A percentile compares a stretch with the other conserved stretches of the same genome.
phyloP scores from a whole-genome alignment of 768 basidiomycete genomes.

The Epithele typhae region DNA sequence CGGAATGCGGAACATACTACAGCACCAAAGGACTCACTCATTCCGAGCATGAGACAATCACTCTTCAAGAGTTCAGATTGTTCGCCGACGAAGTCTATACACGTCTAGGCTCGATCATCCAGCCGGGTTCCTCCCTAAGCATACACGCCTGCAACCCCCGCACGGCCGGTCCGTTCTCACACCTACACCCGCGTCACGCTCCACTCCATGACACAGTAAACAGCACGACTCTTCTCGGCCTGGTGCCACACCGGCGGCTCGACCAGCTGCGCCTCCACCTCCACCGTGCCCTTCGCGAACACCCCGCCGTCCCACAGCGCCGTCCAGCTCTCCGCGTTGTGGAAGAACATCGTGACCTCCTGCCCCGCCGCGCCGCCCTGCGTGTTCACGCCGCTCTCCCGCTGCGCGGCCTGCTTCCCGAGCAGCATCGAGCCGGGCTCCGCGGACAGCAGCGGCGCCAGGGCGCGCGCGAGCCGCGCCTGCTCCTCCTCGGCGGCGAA shows the following conservation, averaged over 20 bases:
- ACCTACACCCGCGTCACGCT: not conserved
- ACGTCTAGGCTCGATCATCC: too few species aligned
- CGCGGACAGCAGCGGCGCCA: constrained; percentile 37
- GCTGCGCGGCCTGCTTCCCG: constrained; percentile 32
- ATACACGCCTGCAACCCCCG: too few species aligned
- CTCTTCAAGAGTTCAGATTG: too few species aligned
- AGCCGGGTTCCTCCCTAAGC: too few species aligned
- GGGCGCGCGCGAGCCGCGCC: constrained; percentile 32
- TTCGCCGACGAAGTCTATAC: too few species aligned
- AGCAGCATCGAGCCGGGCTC: constrained; percentile 40
- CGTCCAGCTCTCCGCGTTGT: constrained; percentile 32
- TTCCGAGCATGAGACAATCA: too few species aligned
- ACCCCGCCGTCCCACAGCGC: constrained; percentile 34
- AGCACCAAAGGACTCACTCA: too few species aligned
- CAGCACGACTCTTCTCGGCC: not conserved
- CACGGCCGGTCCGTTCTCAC: too few species aligned
- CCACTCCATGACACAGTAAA: constrained; percentile 30
- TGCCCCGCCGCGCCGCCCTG: not conserved
- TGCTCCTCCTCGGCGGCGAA: constrained; percentile 35
- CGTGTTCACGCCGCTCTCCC: constrained; percentile 24
- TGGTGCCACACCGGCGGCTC: not conserved
- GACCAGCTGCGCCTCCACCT: constrained; percentile 20
- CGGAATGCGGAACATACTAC: too few species aligned
- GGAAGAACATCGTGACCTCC: constrained; percentile 25
- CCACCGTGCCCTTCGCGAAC: constrained; percentile 31